Base-by-base conservation (phyloP, 2,329 filamentous ascomycete species). In the Neoascochyta sp. region DNA sequence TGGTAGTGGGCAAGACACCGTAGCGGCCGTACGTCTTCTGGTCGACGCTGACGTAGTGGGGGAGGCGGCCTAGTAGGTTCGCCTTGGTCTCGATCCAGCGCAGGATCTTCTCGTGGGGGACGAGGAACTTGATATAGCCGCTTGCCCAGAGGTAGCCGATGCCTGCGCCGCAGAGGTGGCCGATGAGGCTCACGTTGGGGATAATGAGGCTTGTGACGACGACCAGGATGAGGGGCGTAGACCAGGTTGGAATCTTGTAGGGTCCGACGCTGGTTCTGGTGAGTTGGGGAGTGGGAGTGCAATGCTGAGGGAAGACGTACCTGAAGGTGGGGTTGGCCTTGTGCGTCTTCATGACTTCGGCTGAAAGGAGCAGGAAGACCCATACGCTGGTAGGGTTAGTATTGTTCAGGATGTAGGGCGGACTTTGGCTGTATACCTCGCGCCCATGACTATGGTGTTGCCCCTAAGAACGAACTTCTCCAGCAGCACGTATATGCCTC, bases 11-110 rank as follows among this genome's bases (percentile, higher is more conserved):
- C 34, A 96, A 68, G 9, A 95, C 84, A 2, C 90, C 90, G 52
- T 94, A 95, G 30, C 90, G 76, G 6, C 90, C 90, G 54, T 90
- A 95, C 5, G 86, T 95, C 73, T 95, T 95, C 64, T 95, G 89
- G 55, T 96, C 90, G 10, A 95, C 81, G 34, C 86, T 93, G 26
- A 96, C 83, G 54, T 95, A 96, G 64, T 94, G 86, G 24, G 90
- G 90, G 15, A 96, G 66, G 36, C 87, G 75, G 12, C 80, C 85
- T 13, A 95, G 71, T 7, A 96, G 72, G 54, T 94, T 92, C 37
- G 96, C 68, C 59, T 90, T 93, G 11, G 77, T 78, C 66, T 98
- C 92, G 32, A 95, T 74, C 80, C 84, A 96, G 44, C 88, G 76
- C 33, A 96, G 70, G 16, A 83, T 76, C 75, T 83, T 85, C 65